Percentiles rank a stretch among this genome's conserved stretches.
Conservation (phyloP, 768 basidiomycete species). For the Boletus reticuloceps region DNA sequence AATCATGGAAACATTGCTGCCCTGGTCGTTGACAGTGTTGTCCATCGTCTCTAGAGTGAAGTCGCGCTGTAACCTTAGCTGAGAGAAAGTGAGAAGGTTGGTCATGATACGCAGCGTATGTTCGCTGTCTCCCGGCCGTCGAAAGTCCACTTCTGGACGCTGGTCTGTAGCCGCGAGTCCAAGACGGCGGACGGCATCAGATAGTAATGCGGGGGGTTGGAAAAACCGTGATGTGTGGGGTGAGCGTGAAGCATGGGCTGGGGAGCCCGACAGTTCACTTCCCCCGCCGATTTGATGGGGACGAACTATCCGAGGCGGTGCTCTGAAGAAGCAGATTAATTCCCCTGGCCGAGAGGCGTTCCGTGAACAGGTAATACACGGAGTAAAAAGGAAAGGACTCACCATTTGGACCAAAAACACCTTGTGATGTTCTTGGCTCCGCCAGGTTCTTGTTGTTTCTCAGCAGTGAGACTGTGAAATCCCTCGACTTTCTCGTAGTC, state of each 20-base stretch:
- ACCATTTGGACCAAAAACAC: conserved; percentile 89
- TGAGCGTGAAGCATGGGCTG: conserved; percentile 30
- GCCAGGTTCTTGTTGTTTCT: conserved; percentile 74
- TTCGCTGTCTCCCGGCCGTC: conserved; percentile 48
- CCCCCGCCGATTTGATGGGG: conserved; percentile 38
- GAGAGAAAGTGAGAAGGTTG: conserved; percentile 63
- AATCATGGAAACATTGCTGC: conserved; percentile 16
- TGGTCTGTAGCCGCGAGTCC: conserved; percentile 61
- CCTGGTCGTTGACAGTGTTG: conserved; percentile 22
- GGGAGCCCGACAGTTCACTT: conserved; percentile 46
- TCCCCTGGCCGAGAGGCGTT: conserved; percentile 53
- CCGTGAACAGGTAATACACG: neutral
- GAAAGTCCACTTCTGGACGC: conserved; percentile 37
- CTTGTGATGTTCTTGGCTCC: conserved; percentile 84
- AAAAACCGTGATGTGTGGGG: conserved; percentile 33
- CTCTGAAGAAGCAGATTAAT: conserved; percentile 82
- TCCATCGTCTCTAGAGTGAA: conserved; percentile 42
- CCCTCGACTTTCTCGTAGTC: conserved; percentile 41
- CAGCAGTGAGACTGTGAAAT: conserved; percentile 51
- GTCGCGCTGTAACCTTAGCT: conserved; percentile 37
- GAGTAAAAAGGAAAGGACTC: conserved; percentile 9
- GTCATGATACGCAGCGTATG: conserved; percentile 77
- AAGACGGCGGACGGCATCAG: conserved; percentile 70
- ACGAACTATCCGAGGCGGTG: conserved; percentile 69
- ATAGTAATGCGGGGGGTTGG: conserved; percentile 67